phyloP scores from a whole-genome alignment of 1,284 basidiomycete species.

The Athelia psychrophila region DNA sequence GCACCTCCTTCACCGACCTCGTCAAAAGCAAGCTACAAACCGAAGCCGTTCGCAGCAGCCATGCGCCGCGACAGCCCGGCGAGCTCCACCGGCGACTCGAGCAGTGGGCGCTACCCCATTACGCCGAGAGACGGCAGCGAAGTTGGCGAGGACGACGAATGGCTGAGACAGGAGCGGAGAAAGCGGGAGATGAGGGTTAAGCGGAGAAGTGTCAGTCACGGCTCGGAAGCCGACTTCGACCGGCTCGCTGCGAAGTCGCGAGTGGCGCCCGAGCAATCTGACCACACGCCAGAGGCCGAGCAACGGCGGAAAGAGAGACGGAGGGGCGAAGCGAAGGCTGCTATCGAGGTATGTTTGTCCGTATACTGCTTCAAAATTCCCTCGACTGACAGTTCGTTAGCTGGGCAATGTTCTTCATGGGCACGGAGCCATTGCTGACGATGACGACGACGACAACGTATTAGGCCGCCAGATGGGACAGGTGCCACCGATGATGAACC shows the following conservation, averaged over 20 bases:
- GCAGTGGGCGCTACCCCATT: constrained; percentile 63
- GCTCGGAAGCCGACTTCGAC: constrained; percentile 1
- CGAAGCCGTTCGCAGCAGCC: constrained; percentile 49
- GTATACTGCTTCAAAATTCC: constrained; percentile 6
- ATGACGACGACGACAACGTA: constrained; percentile 54
- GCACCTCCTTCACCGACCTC: constrained; percentile 20
- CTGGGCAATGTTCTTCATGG: constrained; percentile 81
- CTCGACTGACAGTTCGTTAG: constrained; percentile 32
- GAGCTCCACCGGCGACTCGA: constrained; percentile 78
- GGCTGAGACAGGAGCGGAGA: constrained; percentile 15
- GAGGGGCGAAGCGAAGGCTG: constrained; percentile 71
- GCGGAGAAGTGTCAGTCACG: background rate
- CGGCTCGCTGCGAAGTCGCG: constrained; percentile 25
- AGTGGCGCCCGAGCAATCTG: constrained; percentile 27
- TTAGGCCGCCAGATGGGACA: constrained; percentile 24
- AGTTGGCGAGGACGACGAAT: constrained; percentile 32
- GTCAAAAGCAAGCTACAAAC: constrained; percentile 8
- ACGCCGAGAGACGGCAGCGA: constrained; percentile 78
- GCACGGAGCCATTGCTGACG: constrained; percentile 52
- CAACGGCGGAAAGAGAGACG: constrained; percentile 62
- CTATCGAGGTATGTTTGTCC: constrained; percentile 62
- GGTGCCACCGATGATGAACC: constrained; percentile 20
- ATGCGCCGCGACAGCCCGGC: constrained; percentile 60
- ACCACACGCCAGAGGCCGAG: constrained; percentile 38
- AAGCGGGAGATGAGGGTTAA: background rate